Evolutionary conservation across 2,329 filamentous ascomycete genomes (phyloP).

Genomic region (Zasmidium angulare): DNA sequence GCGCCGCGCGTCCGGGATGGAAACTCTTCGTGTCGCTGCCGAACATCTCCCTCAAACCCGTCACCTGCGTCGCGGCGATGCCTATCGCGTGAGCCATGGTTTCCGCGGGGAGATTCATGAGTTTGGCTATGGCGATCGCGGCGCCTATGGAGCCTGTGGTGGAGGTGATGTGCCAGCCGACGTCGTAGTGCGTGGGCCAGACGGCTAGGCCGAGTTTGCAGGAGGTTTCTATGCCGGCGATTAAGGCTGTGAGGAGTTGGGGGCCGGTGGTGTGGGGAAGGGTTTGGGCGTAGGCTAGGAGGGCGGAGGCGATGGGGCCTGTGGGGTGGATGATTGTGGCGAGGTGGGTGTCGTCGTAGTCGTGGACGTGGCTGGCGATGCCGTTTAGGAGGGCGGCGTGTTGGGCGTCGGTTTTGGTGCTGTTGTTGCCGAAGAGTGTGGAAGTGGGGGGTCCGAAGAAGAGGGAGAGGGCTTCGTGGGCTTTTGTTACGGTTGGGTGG

Average conservation of each 20-base stretch:
- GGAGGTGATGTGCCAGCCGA: slow-evolving; percentile 58
- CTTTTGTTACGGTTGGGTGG: slow-evolving; percentile 47
- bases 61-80: slow-evolving; percentile 54
- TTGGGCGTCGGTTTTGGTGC: slow-evolving; percentile 44
- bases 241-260: slow-evolving; percentile 53
- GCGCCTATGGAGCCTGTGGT: slow-evolving; percentile 55
- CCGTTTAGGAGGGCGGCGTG: slow-evolving; percentile 56
- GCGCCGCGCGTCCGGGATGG: slow-evolving; percentile 54
- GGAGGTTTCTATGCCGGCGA: slow-evolving; percentile 54
- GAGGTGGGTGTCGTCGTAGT: slow-evolving; percentile 59
- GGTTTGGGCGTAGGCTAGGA: slow-evolving; percentile 51
- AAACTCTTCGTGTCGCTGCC: slow-evolving; percentile 58
- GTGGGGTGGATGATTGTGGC: slow-evolving; percentile 58
- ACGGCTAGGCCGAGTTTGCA: slow-evolving; percentile 55
- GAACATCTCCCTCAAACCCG: slow-evolving; percentile 56
- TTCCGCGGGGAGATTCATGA: slow-evolving; percentile 42
- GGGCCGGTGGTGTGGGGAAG: slow-evolving; percentile 40
- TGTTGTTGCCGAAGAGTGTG: slow-evolving; percentile 34
- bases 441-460: slow-evolving; percentile 42
- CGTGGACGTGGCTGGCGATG: slow-evolving; percentile 56
- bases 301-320: slow-evolving; percentile 51
- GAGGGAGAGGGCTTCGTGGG: slow-evolving; percentile 36
- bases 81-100: slow-evolving; percentile 54
- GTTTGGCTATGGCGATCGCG: slow-evolving; percentile 52
- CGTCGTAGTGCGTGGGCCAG: slow-evolving; percentile 56